phyloP scores from a whole-genome alignment of 1,139 yeast species.

The Saccharomyces pastorianus region DNA sequence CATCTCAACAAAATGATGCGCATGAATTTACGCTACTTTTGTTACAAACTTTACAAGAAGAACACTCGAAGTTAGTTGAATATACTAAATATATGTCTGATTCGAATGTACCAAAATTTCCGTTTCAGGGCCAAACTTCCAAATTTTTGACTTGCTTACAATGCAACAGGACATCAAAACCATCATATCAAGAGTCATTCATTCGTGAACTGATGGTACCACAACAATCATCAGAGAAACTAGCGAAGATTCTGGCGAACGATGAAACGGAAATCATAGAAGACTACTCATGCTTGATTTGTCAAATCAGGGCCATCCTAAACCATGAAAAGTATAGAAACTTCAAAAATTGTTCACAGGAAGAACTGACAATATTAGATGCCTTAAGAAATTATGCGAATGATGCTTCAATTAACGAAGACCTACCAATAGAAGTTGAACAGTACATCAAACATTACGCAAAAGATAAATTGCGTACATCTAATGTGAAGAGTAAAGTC shows the following conservation, averaged over 20 bases:
- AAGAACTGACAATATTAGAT: conserved; percentile 17
- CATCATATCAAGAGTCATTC: conserved; percentile 53
- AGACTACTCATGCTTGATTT: conserved; percentile 71
- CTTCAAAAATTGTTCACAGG: conserved; percentile 7
- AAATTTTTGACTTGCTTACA: conserved; percentile 62
- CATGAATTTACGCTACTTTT: conserved; percentile 81
- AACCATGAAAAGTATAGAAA: conserved; percentile 19
- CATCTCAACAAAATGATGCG: conserved; percentile 86
- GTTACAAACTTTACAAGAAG: conserved; percentile 69
- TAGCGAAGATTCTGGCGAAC: conserved; percentile 50
- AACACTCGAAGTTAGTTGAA: conserved; percentile 34
- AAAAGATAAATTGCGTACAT: conserved; percentile 39
- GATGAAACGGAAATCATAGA: conserved; percentile 63
- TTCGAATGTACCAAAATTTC: conserved; percentile 47
- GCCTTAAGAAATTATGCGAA: conserved; percentile 33
- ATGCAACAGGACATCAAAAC: conserved; percentile 58
- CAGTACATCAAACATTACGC: conserved; percentile 41
- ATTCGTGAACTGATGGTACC: conserved; percentile 76
- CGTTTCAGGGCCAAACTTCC: conserved; percentile 61
- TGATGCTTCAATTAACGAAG: conserved; percentile 53
- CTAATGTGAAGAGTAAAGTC: conserved; percentile 52
- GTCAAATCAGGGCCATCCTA: conserved; percentile 49
- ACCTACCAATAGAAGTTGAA: conserved; percentile 40
- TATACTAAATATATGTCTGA: conserved; percentile 15
- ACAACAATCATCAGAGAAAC: conserved; percentile 40